Evolutionary conservation across 2,329 filamentous ascomycete genomes (phyloP), one percentile per base, ranked within the genome.

Genomic region (Clonostachys byssicola): DNA sequence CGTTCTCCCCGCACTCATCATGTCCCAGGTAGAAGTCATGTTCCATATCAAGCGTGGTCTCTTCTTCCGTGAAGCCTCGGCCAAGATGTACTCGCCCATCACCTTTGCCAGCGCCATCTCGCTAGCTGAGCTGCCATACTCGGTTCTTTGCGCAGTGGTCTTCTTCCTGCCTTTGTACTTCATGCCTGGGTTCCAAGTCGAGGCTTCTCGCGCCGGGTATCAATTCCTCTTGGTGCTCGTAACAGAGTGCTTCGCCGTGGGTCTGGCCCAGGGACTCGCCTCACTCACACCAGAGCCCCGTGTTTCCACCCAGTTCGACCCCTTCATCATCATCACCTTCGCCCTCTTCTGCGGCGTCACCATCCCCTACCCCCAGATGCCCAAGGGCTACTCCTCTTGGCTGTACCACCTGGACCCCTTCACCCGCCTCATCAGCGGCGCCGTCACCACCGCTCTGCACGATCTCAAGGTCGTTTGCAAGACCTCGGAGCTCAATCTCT

Each of bases 111-210:
- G 86, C 1, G 83, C 85, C 34, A 87, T 94, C 73, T 78, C 92
- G n/a, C 60, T 91, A 6, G 89, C 88, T 30, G 91, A 96, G 66
- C 77, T 95, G 61, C 91, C 91, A 0, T 95, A 95, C 73, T 86
- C 81, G 38, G 71, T 95, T 14, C 65, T 96, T 42, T 95, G 89
- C 63, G 85, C 89, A 1, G 82, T 94, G 9, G 74, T 71, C 48
- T 95, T 95, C 75, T 96, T 88, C 74, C 59, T 95, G 2, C 89
- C 87, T 0, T 66, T 95, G 5, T 95, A 95, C 75, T 95, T 86
- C 66, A 86, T 94, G 61, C 88, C 89, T 0, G 88, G 88, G 0
- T 81, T 95, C 62, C 80, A 85, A 55, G 59, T 64, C 4, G 76
- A 76, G 0, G 67, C 81, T 1, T 77, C 73, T 3, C 80, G 88